Evolutionary conservation across 192 early-diverging fungal species (phyloP).

Genomic region (Coemansia sp.): DNA sequence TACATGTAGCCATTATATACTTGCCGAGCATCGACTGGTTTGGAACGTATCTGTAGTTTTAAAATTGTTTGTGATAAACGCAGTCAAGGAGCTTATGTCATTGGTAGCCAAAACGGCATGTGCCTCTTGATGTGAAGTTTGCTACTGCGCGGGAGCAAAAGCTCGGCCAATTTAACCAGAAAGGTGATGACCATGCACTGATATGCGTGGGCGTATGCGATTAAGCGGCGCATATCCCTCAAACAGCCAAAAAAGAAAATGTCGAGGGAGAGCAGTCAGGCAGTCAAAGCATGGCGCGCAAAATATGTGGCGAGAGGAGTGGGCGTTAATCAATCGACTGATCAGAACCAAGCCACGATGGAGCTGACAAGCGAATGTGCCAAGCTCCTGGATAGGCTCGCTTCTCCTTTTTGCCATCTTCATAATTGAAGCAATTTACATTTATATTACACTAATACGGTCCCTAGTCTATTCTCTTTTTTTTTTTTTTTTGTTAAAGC

Average conservation of each 20-base stretch:
- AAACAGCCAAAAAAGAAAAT: neutral
- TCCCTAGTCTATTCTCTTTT: neutral
- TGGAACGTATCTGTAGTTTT: neutral
- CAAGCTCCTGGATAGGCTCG: neutral
- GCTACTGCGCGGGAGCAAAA: neutral
- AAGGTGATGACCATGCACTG: neutral
- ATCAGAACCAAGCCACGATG: neutral
- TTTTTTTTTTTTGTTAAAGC: neutral
- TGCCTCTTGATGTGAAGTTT: neutral
- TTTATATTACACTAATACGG: neutral
- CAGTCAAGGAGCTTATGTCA: no score
- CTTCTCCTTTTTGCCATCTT: neutral
- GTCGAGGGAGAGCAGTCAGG: neutral
- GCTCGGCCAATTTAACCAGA: neutral
- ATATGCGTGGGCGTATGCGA: neutral
- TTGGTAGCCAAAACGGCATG: neutral
- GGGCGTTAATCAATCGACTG: neutral
- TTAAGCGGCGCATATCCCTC: neutral
- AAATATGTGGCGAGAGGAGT: neutral
- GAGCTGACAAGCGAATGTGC: neutral
- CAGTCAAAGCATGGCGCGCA: neutral
- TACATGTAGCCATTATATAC: neutral
- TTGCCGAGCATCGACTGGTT: neutral
- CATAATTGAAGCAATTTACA: neutral
- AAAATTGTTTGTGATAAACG: no score